phyloP scores from a whole-genome alignment of 169 alveolate species.

The Theileria parva region DNA sequence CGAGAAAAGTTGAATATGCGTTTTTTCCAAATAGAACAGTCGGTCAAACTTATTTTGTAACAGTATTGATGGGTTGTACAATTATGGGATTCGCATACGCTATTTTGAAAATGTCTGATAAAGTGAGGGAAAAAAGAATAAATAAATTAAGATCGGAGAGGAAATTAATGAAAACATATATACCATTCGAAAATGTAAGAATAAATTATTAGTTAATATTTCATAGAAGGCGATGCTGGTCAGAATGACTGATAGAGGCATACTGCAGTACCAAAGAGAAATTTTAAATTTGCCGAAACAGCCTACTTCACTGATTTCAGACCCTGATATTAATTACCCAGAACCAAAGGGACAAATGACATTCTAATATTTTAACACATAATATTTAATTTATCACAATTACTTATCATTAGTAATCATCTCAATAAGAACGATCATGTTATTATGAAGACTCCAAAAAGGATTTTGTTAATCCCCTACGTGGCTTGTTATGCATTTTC shows the following conservation, averaged over 20 bases:
- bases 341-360: slow-evolving; percentile 25
- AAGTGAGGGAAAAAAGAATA: slow-evolving; percentile 12
- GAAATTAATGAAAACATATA: slow-evolving; percentile 18
- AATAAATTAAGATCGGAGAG: neutral
- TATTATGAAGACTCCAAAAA: slow-evolving; percentile 44
- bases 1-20: slow-evolving; percentile 21
- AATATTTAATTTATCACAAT: neutral
- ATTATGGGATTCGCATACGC: slow-evolving; percentile 54
- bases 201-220: neutral
- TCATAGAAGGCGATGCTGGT: neutral
- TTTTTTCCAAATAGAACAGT: slow-evolving; percentile 63
- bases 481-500: slow-evolving; percentile 28
- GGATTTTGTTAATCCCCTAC: slow-evolving; percentile 44
- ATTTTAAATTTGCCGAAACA: neutral
- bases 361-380: neutral
- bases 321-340: slow-evolving; percentile 26
- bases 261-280: neutral
- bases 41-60: slow-evolving; percentile 50
- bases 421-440: slow-evolving; percentile 9
- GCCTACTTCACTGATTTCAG: slow-evolving; percentile 23
- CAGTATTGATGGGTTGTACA: slow-evolving; percentile 45
- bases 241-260: neutral
- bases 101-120: slow-evolving; percentile 10
- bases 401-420: neutral
- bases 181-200: slow-evolving; percentile 28